Evolutionary conservation across 108 stramenopile genomes (phyloP).

Genomic region (Pseudonitzschia multistriata): DNA sequence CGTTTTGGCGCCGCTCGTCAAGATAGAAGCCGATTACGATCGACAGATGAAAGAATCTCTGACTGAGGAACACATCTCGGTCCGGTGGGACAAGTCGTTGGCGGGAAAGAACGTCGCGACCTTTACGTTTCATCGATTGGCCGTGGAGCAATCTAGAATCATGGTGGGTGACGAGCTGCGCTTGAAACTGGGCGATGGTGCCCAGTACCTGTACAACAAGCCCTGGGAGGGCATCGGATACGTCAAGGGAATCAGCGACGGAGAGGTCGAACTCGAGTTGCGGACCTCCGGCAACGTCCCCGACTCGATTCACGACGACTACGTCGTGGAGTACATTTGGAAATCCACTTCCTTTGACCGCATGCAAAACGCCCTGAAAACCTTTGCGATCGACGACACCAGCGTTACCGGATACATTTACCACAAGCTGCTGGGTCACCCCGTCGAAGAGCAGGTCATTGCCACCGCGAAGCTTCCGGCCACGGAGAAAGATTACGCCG

Average conservation of each 20-base stretch:
- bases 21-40: constrained; percentile 98
- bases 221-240: constrained; percentile 91
- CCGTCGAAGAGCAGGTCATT: constrained; percentile 92
- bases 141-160: constrained; percentile 73
- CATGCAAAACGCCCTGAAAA: constrained; percentile 98
- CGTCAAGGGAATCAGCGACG: constrained; percentile 88
- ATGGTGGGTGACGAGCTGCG: constrained; percentile 95
- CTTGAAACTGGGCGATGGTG: constrained; percentile 77
- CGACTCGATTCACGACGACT: constrained; percentile 87
- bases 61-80: constrained; percentile 83
- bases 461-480: constrained; percentile 63
- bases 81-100: constrained; percentile 93
- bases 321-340: constrained; percentile 96
- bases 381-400: constrained; percentile 97
- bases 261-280: constrained; percentile 90
- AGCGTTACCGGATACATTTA: constrained; percentile 97
- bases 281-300: constrained; percentile 58
- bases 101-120: constrained; percentile 80
- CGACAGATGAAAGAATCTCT: constrained; percentile 90
- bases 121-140: constrained; percentile 80
- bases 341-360: constrained; percentile 94
- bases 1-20: constrained; percentile 94
- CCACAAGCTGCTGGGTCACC: constrained; percentile 95
- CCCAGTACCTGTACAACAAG: constrained; percentile 77
- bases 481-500: constrained; percentile 61